Base-by-base conservation (phyloP, 768 basidiomycete genomes). In the Cystobasidium ongulense region DNA sequence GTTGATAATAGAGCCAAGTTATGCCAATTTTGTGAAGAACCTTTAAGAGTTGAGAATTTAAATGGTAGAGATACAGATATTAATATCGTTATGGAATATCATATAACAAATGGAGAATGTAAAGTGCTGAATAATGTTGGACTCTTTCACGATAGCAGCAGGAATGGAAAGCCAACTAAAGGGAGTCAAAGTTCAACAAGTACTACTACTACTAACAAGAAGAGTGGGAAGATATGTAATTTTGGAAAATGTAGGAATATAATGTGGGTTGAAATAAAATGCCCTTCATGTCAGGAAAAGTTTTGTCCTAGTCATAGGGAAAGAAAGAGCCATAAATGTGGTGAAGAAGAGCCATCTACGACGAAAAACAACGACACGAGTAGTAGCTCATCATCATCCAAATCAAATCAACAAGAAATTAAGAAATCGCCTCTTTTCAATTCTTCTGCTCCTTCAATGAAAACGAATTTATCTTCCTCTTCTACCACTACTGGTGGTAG, bases 221-320 rank as follows among this genome's bases (percentile, higher is more conserved):
- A 59, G 53, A 35, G 36, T 23, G 18, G 33, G 21, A 33, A 54
- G 29, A 31, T 17, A 43, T 71, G 68, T 43, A 54, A 7, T 15
- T 71, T 8, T 31, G 52, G 53, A 21, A 31, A 54, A 43, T 71
- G 68, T 33, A 46, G 59, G 31, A 59, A 43, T 43, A 54, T 35
- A 36, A 57, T 39, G 23, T 71, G 68, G 68, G 54, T 46, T 13
- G 68, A 71, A 27, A 54, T 71, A 27, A 57, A 54, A 52, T 71
- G 68, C 36, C 33, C 27, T n/a, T 10, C 29, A 18, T 71, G 68
- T 59, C 27, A 35, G 1, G 33, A 71, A 38, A 54, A 21, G 11
- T 71, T 57, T 33, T 71, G 68, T 43, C 68, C 68, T 17, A 31
- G 53, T 2, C 68, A 71, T 36, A 53, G 68, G 11, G 68, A 71